These are phyloP conservation scores for Luffa acutangula DNA, from an alignment of 306 rosid genomes.

Conservation along the genomic window DNA sequence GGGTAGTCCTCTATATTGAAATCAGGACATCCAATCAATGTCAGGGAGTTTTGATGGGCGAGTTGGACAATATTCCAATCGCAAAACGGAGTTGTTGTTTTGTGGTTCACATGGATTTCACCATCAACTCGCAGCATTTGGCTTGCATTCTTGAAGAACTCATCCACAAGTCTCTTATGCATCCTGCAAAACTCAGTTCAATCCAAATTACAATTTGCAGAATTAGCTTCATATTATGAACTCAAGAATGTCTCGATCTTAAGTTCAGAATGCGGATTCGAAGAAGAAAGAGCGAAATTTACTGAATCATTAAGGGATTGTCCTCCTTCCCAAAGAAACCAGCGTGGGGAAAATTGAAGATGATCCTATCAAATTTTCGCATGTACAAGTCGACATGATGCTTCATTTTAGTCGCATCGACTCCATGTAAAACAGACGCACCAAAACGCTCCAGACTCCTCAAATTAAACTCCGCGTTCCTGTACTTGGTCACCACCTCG, in stretches of 20 bases:
- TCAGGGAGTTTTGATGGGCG: conserved; percentile 18
- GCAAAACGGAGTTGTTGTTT: conserved; percentile 26
- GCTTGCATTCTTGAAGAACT: conserved; percentile 37
- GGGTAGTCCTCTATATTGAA: conserved; percentile 43
- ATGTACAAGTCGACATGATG: background rate
- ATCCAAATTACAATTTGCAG: background rate
- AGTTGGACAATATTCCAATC: conserved; percentile 24
- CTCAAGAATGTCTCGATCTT: background rate
- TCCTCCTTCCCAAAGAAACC: conserved; percentile 37
- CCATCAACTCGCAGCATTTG: conserved; percentile 36
- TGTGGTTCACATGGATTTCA: conserved; percentile 55
- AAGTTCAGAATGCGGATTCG: background rate
- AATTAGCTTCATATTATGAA: background rate
- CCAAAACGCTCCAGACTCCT: background rate
- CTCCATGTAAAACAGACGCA: conserved; percentile 5
- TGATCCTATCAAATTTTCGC: conserved; percentile 29
- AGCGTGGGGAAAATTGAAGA: conserved; percentile 61
- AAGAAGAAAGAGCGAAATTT: conserved; percentile 5
- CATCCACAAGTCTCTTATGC: conserved; percentile 37
- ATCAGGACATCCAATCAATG: conserved; percentile 16
- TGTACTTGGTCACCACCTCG: background rate
- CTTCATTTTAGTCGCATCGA: conserved; percentile 53
- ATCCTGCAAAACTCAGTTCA: conserved; percentile 20
- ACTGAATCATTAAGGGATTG: conserved; percentile 17
- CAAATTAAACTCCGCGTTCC: background rate